Evolutionary conservation across 805 yeast genomes (phyloP).

Genomic region (Teunomyces funiuensis): DNA sequence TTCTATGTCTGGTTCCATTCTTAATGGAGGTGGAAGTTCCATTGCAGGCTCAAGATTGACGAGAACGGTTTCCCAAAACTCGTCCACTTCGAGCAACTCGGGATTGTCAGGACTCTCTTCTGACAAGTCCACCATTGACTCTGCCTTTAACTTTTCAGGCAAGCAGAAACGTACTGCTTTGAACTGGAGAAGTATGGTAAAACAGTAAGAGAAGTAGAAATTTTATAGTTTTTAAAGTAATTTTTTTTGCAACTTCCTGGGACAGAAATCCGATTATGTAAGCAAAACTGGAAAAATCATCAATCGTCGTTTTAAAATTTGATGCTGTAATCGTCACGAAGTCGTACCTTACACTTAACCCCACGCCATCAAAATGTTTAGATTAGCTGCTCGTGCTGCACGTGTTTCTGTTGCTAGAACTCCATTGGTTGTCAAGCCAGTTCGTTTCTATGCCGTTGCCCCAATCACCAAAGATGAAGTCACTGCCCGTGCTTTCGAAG

Average conservation of each 20-base stretch:
- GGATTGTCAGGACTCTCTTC: slow-evolving; percentile 29
- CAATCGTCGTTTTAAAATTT: slow-evolving; percentile 1
- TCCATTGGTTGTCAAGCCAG: slow-evolving; percentile 28
- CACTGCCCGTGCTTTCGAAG: slow-evolving; percentile 76
- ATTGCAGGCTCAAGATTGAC: slow-evolving; percentile 22
- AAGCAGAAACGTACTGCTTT: slow-evolving; percentile 35
- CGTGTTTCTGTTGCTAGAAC: slow-evolving; percentile 35
- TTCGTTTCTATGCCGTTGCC: slow-evolving; percentile 60
- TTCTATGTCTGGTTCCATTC: slow-evolving; percentile 16
- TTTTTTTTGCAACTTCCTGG: not conserved
- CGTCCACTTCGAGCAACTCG: slow-evolving; percentile 26
- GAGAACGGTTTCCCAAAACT: slow-evolving; percentile 19
- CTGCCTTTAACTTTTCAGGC: slow-evolving; percentile 6
- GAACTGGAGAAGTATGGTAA: slow-evolving; percentile 36
- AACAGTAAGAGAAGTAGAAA: not conserved
- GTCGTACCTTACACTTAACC: slow-evolving; percentile 1
- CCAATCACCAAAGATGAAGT: slow-evolving; percentile 76
- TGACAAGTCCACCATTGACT: slow-evolving; percentile 14
- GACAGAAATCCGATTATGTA: slow-evolving; percentile 1
- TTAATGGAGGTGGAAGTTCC: slow-evolving; percentile 13
- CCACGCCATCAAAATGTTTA: slow-evolving; percentile 42
- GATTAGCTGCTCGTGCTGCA: slow-evolving; percentile 49
- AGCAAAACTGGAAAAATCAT: slow-evolving; percentile 2
- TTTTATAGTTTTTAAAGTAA: not conserved
- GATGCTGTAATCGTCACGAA: not conserved